Evolutionary conservation across 139 green algal genomes (phyloP), one percentile per base, ranked within the genome.

Genomic region (Penium margaritaceum): DNA sequence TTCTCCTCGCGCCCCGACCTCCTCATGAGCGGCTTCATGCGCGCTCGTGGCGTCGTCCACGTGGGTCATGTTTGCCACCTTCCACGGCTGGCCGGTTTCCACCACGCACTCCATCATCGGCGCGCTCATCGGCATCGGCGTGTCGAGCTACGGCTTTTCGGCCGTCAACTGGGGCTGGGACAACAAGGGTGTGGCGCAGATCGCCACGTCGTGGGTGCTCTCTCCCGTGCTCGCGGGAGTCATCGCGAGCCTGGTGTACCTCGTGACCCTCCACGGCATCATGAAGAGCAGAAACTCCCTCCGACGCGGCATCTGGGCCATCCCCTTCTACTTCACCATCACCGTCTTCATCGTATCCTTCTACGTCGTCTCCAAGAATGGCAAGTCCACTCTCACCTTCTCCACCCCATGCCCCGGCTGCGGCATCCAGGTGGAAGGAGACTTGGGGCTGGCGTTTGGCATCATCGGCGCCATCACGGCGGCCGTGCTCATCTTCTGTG

Each of bases 41-140:
- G 72, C 74, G 1, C 68, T 88, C 37, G 37, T 80, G 14, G 63
- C 75, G 9, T 83, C 77, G 2, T 54, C 68, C 12, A 35, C 80
- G 9, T 88, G 84, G 77, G 57, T 85, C 74, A 73, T 85, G n/a
- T 33, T 81, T 24, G 74, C 75, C 30, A 72, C 69, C 35, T 73
- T 32, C 15, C 53, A 60, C 39, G 76, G 51, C n/a, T 80, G 86
- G 71, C 80, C 80, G 30, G 72, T 86, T 1, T 84, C 75, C 12
- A 86, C 83, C 21, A 87, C 83, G 0, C 83, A 87, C 78, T 76
- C 83, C 37, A 81, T 73, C 27, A 76, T 67, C 60, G 60, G 32
- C 30, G 60, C 32, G 33, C 60, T 39, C 15, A 67, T 39, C 36
- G 32, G 43, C 21, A 34, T 68, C 36, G 60, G 74, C 34, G 30